Percentiles rank a stretch among this genome's conserved stretches.
Conservation (phyloP, 495 filamentous ascomycete species). For the Trichoderma erinaceum region DNA sequence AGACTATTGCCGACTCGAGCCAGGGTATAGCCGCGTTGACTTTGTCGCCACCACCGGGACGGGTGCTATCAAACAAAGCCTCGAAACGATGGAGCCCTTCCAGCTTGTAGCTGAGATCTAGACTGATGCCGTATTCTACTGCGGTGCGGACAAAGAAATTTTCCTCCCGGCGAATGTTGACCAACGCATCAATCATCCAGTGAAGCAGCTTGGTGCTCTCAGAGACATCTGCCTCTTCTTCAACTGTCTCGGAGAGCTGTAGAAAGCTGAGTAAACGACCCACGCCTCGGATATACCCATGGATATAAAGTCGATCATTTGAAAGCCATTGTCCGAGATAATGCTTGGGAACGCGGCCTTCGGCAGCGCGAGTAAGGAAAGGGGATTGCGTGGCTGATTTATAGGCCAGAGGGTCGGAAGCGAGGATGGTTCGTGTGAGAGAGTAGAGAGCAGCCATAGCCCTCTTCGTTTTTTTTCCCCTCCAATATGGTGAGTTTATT, state of each 20-base stretch:
- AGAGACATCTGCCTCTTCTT: too few species aligned
- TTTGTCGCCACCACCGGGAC: slow-evolving; percentile 13
- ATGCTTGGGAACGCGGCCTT: slow-evolving; percentile 51
- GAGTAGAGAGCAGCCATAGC: slow-evolving; percentile 24
- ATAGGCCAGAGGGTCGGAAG: slow-evolving; percentile 35
- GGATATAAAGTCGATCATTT: slow-evolving; percentile 70
- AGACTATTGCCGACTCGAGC: slow-evolving; percentile 61
- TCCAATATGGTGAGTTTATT: not conserved
- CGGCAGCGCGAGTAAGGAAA: slow-evolving; percentile 63
- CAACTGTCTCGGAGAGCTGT: slow-evolving; percentile 42
- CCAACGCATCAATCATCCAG: slow-evolving; percentile 55
- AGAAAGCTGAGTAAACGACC: slow-evolving; percentile 60
- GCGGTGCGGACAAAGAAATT: slow-evolving; percentile 62
- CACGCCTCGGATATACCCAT: slow-evolving; percentile 64
- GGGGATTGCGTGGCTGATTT: slow-evolving; percentile 55
- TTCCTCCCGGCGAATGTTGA: slow-evolving; percentile 61
- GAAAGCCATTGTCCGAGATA: slow-evolving; percentile 63
- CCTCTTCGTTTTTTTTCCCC: not conserved
- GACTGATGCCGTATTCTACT: slow-evolving; percentile 51
- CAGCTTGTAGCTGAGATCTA: slow-evolving; percentile 35
- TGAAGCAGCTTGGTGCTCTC: slow-evolving; percentile 47
- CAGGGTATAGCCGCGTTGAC: slow-evolving; percentile 20
- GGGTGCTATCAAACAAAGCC: slow-evolving; percentile 30
- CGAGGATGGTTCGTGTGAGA: slow-evolving; percentile 48
- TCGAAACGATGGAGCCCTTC: slow-evolving; percentile 30